These are phyloP conservation scores for Termitomyces sp. DNA, from an alignment of 768 basidiomycete species.

Conservation along the genomic window DNA sequence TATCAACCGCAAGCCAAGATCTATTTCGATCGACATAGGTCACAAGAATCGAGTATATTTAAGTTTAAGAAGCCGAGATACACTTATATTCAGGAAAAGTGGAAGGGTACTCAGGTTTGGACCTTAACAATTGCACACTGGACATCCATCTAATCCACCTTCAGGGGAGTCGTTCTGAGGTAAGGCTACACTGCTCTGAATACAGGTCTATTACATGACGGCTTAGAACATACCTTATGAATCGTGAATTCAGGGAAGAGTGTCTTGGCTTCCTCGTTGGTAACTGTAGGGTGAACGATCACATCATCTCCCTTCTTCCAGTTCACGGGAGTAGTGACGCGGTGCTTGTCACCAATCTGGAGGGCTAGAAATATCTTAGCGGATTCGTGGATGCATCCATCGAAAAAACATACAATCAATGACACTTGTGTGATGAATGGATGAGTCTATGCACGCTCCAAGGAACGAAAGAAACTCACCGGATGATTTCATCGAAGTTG, in stretches of 20 bases:
- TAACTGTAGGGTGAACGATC: conserved; percentile 83
- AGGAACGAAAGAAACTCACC: conserved; percentile 24
- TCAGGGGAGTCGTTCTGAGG: conserved; percentile 73
- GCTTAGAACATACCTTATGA: conserved; percentile 54
- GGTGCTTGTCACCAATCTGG: conserved; percentile 84
- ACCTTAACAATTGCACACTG: background rate
- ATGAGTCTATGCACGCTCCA: conserved; percentile 5
- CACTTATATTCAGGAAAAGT: too few relatives aligned
- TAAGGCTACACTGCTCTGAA: conserved; percentile 55
- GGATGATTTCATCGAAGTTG: conserved; percentile 71
- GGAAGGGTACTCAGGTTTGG: too few relatives aligned
- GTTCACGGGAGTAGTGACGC: conserved; percentile 88
- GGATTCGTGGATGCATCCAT: conserved; percentile 32
- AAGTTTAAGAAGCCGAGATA: too few relatives aligned
- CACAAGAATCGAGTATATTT: too few relatives aligned
- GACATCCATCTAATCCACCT: conserved; percentile 23
- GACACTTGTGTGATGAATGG: conserved; percentile 37
- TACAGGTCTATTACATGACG: conserved; percentile 1
- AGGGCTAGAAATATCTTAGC: conserved; percentile 45
- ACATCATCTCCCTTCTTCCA: conserved; percentile 94
- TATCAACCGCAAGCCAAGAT: background rate
- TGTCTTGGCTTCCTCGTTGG: conserved; percentile 84
- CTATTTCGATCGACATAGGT: background rate
- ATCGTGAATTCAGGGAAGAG: conserved; percentile 81
- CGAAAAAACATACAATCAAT: conserved; percentile 55